Base-by-base conservation (phyloP, 495 filamentous ascomycete species). In the Daldinia grandis region DNA sequence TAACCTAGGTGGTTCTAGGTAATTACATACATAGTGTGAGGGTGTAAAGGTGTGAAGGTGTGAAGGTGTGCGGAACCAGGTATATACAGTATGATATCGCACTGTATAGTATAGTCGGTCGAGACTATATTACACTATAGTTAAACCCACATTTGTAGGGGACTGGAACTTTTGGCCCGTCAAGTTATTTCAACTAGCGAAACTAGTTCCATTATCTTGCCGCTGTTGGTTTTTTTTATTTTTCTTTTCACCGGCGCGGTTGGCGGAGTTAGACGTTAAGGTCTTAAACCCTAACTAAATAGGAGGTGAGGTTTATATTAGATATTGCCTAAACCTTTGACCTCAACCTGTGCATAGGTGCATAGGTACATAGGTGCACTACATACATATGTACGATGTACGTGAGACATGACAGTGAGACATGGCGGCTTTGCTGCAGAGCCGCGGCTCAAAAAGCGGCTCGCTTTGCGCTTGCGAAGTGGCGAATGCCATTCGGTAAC, bases 81-180 rank as follows among this genome's bases (percentile, higher is more conserved):
- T 19, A 47, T 21, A 24, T 3, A 47, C 21, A 12, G 19, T 47
- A 47, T 19, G 3, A 3, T 4, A 24, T 47, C 42, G 42, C 42
- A 47, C 42, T 17, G 42, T 47, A 47, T 24, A 24, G 0, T 53
- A 30, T 53, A 30, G 47, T 19, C 49, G 24, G 24, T 9, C 49
- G 25, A 51, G 24, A 21, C 49, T 50, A 30, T 27, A 51, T 4
- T 51, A 38, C 14, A 49, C 42, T 51, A 38, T 53, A 62, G 15
- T 15, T 51, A 62, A 37, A 62, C 42, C 44, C 49, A 53, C 42
- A 47, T 24, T 24, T 10, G 19, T 47, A 47, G 9, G 37, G 14
- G n/a, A 40, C 14, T 40, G 42, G 8, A 47, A 14, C 9, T 47
- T 47, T 47, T 8, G 42, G 38, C 38, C 15, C 17, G 38, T 40